Evolutionary conservation across 2,329 filamentous ascomycete species (phyloP), one percentile per base, ranked within the genome.

Genomic region (Aureobasidium sp.): DNA sequence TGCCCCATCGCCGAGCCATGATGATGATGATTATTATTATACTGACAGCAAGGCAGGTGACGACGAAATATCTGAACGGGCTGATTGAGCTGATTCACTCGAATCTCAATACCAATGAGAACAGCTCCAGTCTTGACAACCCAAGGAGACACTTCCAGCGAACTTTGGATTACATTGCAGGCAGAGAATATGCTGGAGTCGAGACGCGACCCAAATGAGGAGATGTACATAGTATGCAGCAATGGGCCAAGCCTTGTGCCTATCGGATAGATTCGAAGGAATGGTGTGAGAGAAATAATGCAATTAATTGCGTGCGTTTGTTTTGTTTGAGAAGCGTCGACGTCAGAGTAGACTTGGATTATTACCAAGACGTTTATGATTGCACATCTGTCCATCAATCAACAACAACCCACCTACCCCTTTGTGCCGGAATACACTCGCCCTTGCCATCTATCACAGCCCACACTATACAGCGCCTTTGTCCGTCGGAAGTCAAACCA

Each of bases 81-180:
- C 81, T 98, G 47, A 97, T 98, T 65, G 93, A 98, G 72, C 81
- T 98, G 58, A 97, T 98, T 65, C 90, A 98, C 70, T 95, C 90
- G 19, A 98, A 98, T 66, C 78, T 98, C 27, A 85, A 85, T 60
- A 90, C 86, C 54, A 93, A 88, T 66, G 85, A 89, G 65, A 88
- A 93, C 62, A 88, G 86, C 27, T 80, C 85, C 0, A 86, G 84
- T 19, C 79, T 97, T 47, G 93, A 98, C 65, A 89, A 84, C 59
- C 94, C 93, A 58, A 86, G 86, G 68, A 89, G 88, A 65, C 93
- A 98, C 71, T 98, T 98, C 72, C 81, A 94, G 70, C 83, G 94
- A 59, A 98, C 93, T 4, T 75, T 98, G 63, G 90, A 96, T 57
- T 95, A 96, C 66, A 97, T 98, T 64, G 81, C 82, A 58, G 86